phyloP scores from a whole-genome alignment of 331 rosid genomes.

The Telfairia occidentalis region DNA sequence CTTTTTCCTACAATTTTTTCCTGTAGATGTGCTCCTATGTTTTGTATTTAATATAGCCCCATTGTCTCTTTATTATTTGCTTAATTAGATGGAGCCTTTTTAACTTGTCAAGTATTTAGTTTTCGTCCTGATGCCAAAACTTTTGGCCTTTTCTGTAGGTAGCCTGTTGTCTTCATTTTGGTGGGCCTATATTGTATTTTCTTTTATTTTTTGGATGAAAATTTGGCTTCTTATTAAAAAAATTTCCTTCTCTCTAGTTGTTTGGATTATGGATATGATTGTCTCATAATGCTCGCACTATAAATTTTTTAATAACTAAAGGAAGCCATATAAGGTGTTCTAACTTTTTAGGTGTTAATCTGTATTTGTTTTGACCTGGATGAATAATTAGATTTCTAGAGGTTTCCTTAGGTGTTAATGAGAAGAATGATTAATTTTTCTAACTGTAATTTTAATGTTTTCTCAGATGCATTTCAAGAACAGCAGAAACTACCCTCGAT shows the following conservation, averaged over 20 bases:
- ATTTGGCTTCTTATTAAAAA: no score
- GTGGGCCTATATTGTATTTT: no score
- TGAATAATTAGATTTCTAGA: background rate
- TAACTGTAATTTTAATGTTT: slow-evolving; percentile 25
- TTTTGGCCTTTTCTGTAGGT: no score
- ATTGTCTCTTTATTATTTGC: slow-evolving; percentile 1
- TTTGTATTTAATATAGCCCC: background rate
- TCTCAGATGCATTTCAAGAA: slow-evolving; percentile 63
- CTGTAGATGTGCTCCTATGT: background rate
- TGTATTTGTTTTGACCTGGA: background rate
- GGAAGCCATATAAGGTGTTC: background rate
- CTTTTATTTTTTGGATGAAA: no score
- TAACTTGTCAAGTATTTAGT: slow-evolving; percentile 10
- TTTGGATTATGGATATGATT: background rate
- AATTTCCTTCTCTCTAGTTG: background rate
- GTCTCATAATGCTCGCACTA: background rate
- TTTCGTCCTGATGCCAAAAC: background rate
- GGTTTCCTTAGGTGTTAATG: no score
- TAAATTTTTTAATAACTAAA: background rate
- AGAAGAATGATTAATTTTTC: no score
- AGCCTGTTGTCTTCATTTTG: no score
- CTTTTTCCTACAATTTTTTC: background rate
- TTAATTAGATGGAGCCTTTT: slow-evolving; percentile 7
- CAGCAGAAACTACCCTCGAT: slow-evolving; percentile 32
- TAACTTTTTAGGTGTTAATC: background rate